Evolutionary conservation across 495 filamentous ascomycete species (phyloP).

Genomic region (Xylaria telfairii): DNA sequence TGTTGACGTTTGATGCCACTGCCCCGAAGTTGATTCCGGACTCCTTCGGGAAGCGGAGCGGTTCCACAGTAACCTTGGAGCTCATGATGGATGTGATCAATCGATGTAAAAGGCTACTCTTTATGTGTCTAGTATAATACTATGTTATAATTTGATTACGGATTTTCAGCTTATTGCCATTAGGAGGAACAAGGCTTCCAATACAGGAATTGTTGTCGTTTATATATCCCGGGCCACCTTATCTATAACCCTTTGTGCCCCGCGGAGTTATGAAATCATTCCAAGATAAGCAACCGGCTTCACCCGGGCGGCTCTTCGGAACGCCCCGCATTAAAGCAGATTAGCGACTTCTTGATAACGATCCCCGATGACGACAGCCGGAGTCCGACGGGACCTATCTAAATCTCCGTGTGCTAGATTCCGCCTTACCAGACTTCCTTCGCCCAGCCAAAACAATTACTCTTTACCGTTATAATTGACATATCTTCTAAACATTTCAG

Average conservation of each 20-base stretch:
- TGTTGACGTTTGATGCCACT: slow-evolving; percentile 57
- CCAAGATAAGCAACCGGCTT: slow-evolving; percentile 6
- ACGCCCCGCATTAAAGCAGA: slow-evolving; percentile 9
- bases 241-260: slow-evolving; percentile 6
- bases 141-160: not conserved
- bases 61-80: slow-evolving; percentile 40
- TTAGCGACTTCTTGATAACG: not conserved
- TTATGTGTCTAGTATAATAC: not conserved
- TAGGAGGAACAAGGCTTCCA: not conserved
- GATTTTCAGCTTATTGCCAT: not conserved
- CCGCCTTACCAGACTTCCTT: not conserved
- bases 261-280: not conserved
- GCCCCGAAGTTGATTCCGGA: slow-evolving; percentile 67
- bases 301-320: slow-evolving; percentile 17
- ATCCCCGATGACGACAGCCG: not conserved
- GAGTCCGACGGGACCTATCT: slow-evolving; percentile 1
- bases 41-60: slow-evolving; percentile 46
- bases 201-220: not conserved
- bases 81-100: slow-evolving; percentile 11
- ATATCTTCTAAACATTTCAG: not conserved
- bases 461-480: not conserved
- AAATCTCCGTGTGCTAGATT: not conserved
- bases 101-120: not conserved
- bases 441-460: not conserved
- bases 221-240: slow-evolving; percentile 11